Base-by-base conservation (phyloP, 2,329 filamentous ascomycete species). In the Triangularia setosa region DNA sequence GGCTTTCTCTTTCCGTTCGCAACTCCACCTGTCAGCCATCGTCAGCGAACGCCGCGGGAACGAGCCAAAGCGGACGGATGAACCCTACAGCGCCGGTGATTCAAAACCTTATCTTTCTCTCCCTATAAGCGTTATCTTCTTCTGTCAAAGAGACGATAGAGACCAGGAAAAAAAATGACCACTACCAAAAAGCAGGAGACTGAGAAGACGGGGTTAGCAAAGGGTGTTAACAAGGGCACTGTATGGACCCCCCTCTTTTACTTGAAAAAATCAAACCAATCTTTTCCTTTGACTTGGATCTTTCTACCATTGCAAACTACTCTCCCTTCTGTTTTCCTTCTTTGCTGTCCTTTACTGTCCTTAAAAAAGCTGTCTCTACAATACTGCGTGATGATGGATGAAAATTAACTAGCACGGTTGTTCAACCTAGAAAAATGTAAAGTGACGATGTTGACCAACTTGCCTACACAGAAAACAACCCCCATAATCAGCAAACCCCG, bases 381-480 rank as follows among this genome's bases (percentile, higher is more conserved):
- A 5, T 28, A n/a, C n/a, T n/a, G n/a, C n/a, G n/a, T n/a, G n/a
- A n/a, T n/a, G n/a, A n/a, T n/a, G n/a, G n/a, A n/a, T n/a, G n/a
- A n/a, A n/a, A n/a, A n/a, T n/a, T n/a, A n/a, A n/a, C n/a, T n/a
- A n/a, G n/a, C n/a, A n/a, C n/a, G n/a, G n/a, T n/a, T n/a, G n/a
- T n/a, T n/a, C n/a, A n/a, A n/a, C n/a, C n/a, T n/a, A n/a, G 27
- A 28, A 4, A 33, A 33, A 33, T 33, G 30, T 8, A 4, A 28
- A 28, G 5, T 28, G 27, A 28, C 27, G n/a, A 40, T 14, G 4
- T 40, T 5, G n/a, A 40, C 33, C 14, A 40, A 48, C n/a, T 3
- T 9, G 1, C n/a, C 30, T 11, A 28, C 35, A 12, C 82, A 93
- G 90, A 93, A 93, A 87, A 92, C 90, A 81, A 93, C 90, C 74